Evolutionary conservation across 2,329 filamentous ascomycete genomes (phyloP).

Genomic region (Raffaelea albimanens): DNA sequence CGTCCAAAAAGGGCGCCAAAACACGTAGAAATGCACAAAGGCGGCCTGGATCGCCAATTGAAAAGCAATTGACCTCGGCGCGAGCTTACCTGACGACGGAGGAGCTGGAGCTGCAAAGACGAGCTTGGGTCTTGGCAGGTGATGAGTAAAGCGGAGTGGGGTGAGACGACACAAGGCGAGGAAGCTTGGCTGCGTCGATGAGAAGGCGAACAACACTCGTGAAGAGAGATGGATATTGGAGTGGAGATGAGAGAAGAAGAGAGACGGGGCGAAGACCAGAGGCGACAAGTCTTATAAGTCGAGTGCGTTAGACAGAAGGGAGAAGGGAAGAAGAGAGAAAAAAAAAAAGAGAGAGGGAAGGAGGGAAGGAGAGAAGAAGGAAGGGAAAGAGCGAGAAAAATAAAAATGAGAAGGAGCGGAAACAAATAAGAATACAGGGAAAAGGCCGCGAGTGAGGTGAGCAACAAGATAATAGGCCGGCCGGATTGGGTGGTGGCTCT

Average conservation of each 20-base stretch:
- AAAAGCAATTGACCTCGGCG: not conserved
- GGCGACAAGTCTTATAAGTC: not conserved
- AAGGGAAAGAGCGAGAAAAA: not conserved
- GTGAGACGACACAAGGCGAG: conserved; percentile 1
- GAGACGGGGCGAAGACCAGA: not conserved
- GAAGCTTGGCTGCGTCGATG: conserved; percentile 1
- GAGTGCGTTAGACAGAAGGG: conserved; percentile 5
- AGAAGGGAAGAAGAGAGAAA: not conserved
- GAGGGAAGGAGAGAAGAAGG: not conserved
- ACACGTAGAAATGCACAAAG: not conserved
- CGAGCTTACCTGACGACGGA: not conserved
- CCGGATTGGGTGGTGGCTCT: conserved; percentile 5
- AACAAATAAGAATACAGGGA: conserved; percentile 11
- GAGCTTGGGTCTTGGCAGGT: conserved; percentile 5
- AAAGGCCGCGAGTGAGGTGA: conserved; percentile 9
- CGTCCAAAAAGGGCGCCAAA: not conserved
- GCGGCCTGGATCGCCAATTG: not conserved
- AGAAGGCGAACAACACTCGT: conserved; percentile 7
- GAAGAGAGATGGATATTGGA: not conserved
- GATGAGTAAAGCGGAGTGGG: not conserved
- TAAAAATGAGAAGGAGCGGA: not conserved
- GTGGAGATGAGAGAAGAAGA: conserved; percentile 2
- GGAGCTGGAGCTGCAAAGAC: not conserved
- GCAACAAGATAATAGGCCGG: conserved; percentile 5
- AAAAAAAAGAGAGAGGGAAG: not conserved